These are phyloP conservation scores for Paramecium sonneborni DNA, from an alignment of 73 alveolate species.

Conservation along the genomic window DNA sequence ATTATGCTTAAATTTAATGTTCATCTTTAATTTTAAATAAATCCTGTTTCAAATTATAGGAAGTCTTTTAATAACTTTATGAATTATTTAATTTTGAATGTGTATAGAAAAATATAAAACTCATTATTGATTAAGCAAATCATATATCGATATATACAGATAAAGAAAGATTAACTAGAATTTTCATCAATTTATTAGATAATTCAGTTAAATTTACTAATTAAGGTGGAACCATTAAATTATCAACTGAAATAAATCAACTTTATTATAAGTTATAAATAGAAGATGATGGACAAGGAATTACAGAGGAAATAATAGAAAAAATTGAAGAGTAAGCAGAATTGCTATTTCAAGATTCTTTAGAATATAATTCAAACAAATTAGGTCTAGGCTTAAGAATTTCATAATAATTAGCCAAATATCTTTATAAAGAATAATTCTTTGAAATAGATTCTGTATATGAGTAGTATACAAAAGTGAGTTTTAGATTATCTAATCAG, in stretches of 20 bases:
- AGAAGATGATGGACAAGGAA: slow-evolving; percentile 33
- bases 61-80: not conserved
- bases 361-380: not conserved
- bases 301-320: not conserved
- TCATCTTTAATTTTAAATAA: not conserved
- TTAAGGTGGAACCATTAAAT: not conserved
- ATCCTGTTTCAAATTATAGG: not conserved
- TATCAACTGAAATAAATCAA: not conserved
- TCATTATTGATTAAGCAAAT: not conserved
- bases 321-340: not conserved
- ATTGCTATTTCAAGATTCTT: not conserved
- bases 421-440: not conserved
- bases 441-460: not conserved
- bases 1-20: slow-evolving; percentile 37
- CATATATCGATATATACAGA: not conserved
- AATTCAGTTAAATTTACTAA: slow-evolving; percentile 29
- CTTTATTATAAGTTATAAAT: not conserved
- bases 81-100: not conserved
- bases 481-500: not conserved
- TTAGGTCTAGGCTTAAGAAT: slow-evolving; percentile 20
- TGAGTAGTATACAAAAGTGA: not conserved
- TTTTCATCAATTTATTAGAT: not conserved
- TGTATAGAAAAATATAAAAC: not conserved
- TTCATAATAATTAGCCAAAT: slow-evolving; percentile 19
- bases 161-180: not conserved